phyloP scores from a whole-genome alignment of 2,329 filamentous ascomycete species.

The Apiospora kogelbergensis region DNA sequence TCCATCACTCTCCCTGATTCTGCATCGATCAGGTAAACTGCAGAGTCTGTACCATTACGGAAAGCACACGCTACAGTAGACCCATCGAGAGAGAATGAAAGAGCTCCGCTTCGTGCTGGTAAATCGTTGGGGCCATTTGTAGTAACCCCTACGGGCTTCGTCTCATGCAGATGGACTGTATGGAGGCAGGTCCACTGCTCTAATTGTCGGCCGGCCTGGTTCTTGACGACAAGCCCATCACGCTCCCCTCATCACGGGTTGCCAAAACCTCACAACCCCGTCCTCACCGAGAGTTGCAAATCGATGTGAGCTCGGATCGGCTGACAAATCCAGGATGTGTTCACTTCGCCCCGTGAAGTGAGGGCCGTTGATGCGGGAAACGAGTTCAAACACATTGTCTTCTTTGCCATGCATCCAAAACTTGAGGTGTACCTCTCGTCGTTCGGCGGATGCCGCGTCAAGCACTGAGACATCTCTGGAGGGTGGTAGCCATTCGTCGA shows the following conservation, averaged over 20 bases:
- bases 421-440: constrained; percentile 78
- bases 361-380: constrained; percentile 80
- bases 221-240: constrained; percentile 65
- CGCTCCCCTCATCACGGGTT: constrained; percentile 67
- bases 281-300: constrained; percentile 89
- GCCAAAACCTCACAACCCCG: constrained; percentile 76
- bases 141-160: constrained; percentile 34
- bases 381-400: constrained; percentile 62
- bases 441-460: constrained; percentile 44
- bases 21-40: constrained; percentile 76
- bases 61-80: constrained; percentile 75
- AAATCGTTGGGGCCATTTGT: constrained; percentile 29
- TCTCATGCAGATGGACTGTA: constrained; percentile 50
- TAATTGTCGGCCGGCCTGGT: constrained; percentile 55
- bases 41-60: constrained; percentile 53
- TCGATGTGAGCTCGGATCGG: constrained; percentile 65
- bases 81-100: constrained; percentile 82
- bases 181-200: constrained; percentile 74
- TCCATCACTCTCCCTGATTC: constrained; percentile 65
- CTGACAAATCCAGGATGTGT: constrained; percentile 69
- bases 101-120: constrained; percentile 54
- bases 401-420: constrained; percentile 74
- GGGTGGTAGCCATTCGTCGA: constrained; percentile 87
- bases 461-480: constrained; percentile 64
- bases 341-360: constrained; percentile 61